phyloP scores from a whole-genome alignment of 192 early-diverging fungal species.

The Backusella morwellensis region DNA sequence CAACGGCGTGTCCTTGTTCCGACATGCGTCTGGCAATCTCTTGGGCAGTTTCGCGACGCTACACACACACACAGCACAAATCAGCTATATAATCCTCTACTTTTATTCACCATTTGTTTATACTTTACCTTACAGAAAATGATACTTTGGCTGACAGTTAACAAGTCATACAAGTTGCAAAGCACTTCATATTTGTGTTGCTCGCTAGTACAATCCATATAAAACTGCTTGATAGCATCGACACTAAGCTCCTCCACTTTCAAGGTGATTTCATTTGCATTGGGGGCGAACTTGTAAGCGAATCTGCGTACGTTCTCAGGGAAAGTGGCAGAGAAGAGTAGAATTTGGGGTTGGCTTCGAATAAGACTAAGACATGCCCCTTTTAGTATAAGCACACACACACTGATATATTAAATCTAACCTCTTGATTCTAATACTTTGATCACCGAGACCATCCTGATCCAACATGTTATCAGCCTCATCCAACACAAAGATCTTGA shows the following conservation, averaged over 20 bases:
- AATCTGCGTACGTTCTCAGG: slow-evolving; percentile 72
- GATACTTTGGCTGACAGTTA: slow-evolving; percentile 95
- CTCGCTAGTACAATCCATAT: slow-evolving; percentile 85
- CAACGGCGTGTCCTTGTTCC: slow-evolving; percentile 77
- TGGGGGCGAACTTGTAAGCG: slow-evolving; percentile 78
- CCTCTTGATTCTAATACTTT: slow-evolving; percentile 80
- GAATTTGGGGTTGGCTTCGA: slow-evolving; percentile 74
- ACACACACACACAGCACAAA: neutral
- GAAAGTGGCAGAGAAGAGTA: slow-evolving; percentile 97
- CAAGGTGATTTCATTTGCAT: slow-evolving; percentile 84
- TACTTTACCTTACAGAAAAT: slow-evolving; percentile 82
- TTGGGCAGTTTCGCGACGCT: slow-evolving; percentile 82
- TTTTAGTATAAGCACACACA: neutral
- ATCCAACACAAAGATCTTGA: slow-evolving; percentile 90
- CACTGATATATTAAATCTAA: no score
- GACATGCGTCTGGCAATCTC: slow-evolving; percentile 71
- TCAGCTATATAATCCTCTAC: neutral
- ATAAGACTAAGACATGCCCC: slow-evolving; percentile 48
- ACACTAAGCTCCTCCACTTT: slow-evolving; percentile 90
- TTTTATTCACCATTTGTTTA: neutral
- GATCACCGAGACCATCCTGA: slow-evolving; percentile 80
- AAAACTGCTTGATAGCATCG: slow-evolving; percentile 93
- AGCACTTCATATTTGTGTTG: slow-evolving; percentile 81
- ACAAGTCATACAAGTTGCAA: slow-evolving; percentile 68
- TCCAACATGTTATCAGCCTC: slow-evolving; percentile 99